phyloP scores from a whole-genome alignment of 2,329 filamentous ascomycete species.

The Ceratocystis huliohia region DNA sequence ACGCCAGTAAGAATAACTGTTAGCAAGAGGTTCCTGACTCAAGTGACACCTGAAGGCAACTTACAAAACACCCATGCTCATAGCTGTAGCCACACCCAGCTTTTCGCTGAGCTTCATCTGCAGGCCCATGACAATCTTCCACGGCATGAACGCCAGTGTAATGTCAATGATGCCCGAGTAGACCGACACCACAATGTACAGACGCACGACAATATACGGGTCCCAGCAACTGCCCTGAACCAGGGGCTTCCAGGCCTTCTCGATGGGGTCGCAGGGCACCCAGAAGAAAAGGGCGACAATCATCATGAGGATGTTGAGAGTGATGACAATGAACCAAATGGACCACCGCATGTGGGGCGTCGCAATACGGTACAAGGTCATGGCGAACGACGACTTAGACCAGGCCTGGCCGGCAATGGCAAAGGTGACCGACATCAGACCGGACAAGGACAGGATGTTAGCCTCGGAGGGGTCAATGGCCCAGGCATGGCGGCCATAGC shows the following conservation, averaged over 20 bases:
- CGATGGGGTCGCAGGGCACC: conserved; percentile 25
- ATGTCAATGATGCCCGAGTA: conserved; percentile 24
- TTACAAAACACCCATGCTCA: conserved; percentile 26
- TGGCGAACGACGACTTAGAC: conserved; percentile 24
- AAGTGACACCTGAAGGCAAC: conserved; percentile 6
- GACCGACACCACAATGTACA: conserved; percentile 13
- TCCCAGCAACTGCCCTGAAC: conserved; percentile 24
- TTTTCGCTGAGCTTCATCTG: conserved; percentile 26
- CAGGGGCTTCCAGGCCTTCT: conserved; percentile 24
- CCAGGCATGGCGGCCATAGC: conserved; percentile 22
- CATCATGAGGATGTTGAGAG: conserved; percentile 24
- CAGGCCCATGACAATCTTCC: conserved; percentile 25
- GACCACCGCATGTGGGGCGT: conserved; percentile 23
- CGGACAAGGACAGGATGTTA: conserved; percentile 13
- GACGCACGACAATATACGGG: conserved; percentile 15
- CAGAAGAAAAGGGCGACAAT: conserved; percentile 24
- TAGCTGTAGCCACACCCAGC: conserved; percentile 24
- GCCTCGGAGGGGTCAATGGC: conserved; percentile 15
- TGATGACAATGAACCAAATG: conserved; percentile 25
- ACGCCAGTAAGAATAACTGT: neutral
- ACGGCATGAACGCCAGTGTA: conserved; percentile 23
- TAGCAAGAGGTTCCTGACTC: neutral
- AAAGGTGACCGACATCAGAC: conserved; percentile 16
- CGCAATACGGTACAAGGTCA: conserved; percentile 26
- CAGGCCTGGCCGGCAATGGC: conserved; percentile 17